Conservation (phyloP, 202 grass and related monocot species). For the Eragrostis tef region DNA sequence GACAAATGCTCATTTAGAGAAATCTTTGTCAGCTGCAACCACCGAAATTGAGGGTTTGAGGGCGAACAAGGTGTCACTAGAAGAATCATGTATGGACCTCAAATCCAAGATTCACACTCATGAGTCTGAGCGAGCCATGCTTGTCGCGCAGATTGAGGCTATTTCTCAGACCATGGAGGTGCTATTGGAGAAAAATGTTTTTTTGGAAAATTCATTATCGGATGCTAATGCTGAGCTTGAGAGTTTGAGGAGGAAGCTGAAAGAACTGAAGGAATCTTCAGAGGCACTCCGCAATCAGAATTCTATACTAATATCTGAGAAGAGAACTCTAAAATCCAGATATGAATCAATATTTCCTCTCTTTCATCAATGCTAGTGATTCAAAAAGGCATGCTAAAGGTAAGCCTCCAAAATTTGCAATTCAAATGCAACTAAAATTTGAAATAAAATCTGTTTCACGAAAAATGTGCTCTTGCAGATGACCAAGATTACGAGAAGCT, state of each 20-base stretch:
- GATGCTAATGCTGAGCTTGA: slow-evolving; percentile 65
- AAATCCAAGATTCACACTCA: slow-evolving; percentile 55
- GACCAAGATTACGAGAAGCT: slow-evolving; percentile 60
- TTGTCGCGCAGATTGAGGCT: slow-evolving; percentile 60
- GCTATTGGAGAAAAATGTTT: slow-evolving; percentile 61
- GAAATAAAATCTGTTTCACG: slow-evolving; percentile 35
- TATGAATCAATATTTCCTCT: slow-evolving; percentile 47
- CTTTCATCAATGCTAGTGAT: slow-evolving; percentile 54
- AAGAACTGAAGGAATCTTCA: slow-evolving; percentile 56
- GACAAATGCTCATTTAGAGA: slow-evolving; percentile 63
- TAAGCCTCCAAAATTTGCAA: slow-evolving; percentile 42
- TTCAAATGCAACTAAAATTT: slow-evolving; percentile 1
- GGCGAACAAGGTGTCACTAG: slow-evolving; percentile 58
- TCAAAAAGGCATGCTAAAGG: slow-evolving; percentile 45
- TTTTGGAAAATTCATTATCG: slow-evolving; percentile 66
- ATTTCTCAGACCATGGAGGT: slow-evolving; percentile 67
- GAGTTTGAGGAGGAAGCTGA: slow-evolving; percentile 58
- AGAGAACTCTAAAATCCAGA: slow-evolving; percentile 70
- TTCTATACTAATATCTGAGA: slow-evolving; percentile 60
- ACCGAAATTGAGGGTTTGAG: slow-evolving; percentile 63
- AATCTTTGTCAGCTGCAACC: slow-evolving; percentile 61
- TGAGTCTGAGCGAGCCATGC: slow-evolving; percentile 53
- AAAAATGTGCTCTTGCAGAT: slow-evolving; percentile 46
- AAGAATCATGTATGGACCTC: slow-evolving; percentile 73
- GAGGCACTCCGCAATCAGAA: slow-evolving; percentile 59